phyloP scores from a whole-genome alignment of 2,329 filamentous ascomycete species.

The Pochonia chlamydosporia region DNA sequence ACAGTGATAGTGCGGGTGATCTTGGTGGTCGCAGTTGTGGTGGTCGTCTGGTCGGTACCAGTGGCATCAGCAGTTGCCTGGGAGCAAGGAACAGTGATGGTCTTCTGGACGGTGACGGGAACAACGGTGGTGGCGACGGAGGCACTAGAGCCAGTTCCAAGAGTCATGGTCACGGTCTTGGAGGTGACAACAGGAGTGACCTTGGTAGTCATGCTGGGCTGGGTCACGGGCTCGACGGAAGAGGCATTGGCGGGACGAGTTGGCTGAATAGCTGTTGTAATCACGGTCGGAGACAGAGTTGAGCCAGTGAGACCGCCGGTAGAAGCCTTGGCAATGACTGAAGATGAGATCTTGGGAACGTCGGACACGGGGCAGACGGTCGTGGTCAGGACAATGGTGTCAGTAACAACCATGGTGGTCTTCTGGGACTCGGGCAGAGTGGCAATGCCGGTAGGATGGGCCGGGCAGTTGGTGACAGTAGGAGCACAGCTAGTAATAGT shows the following conservation, averaged over 20 bases:
- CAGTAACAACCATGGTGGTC: conserved; percentile 28
- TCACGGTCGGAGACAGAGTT: conserved; percentile 20
- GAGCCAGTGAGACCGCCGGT: conserved; percentile 31
- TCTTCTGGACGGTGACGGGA: conserved; percentile 35
- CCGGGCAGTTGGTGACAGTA: conserved; percentile 52
- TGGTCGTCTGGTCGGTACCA: conserved; percentile 27
- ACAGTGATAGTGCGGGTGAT: conserved; percentile 30
- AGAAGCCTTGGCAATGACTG: conserved; percentile 29
- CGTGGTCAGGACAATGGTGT: conserved; percentile 33
- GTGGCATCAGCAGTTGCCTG: conserved; percentile 8
- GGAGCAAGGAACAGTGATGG: conserved; percentile 24
- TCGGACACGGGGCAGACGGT: conserved; percentile 41
- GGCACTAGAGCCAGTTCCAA: conserved; percentile 24
- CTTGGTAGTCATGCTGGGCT: conserved; percentile 15
- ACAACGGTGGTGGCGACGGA: conserved; percentile 36
- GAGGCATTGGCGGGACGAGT: conserved; percentile 16
- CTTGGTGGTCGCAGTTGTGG: conserved; percentile 30
- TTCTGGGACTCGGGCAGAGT: conserved; percentile 30
- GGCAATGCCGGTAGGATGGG: conserved; percentile 23
- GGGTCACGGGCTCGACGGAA: conserved; percentile 9
- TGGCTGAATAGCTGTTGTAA: conserved; percentile 3
- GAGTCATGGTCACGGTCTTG: conserved; percentile 28
- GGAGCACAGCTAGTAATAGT: conserved; percentile 55
- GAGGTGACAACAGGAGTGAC: conserved; percentile 24
- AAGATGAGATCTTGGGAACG: conserved; percentile 33